Evolutionary conservation across 768 basidiomycete genomes (phyloP).

Genomic region (Hypholoma sublateritium): DNA sequence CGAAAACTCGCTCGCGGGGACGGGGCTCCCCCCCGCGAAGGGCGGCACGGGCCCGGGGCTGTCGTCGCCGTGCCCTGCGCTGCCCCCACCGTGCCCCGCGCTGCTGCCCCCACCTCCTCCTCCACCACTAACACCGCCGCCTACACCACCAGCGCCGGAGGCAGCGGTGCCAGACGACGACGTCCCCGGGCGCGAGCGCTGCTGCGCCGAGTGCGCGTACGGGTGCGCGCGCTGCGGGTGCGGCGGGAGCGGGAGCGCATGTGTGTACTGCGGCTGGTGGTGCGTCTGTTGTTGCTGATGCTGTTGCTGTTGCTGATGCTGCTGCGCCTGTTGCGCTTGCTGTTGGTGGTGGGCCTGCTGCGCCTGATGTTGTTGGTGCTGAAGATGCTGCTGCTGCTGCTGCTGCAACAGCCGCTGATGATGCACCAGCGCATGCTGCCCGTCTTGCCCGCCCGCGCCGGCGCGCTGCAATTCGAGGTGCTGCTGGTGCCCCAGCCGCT

Average conservation of each 20-base stretch:
- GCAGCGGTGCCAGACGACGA: background rate
- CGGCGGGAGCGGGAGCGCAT: background rate
- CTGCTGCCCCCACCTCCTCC: no score
- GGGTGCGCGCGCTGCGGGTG: background rate
- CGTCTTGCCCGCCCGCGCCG: no score
- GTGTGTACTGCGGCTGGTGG: background rate
- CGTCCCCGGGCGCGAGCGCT: background rate
- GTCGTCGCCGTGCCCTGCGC: no score
- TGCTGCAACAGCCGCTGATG: slow-evolving; percentile 4
- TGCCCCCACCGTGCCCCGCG: no score
- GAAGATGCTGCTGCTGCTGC: slow-evolving; percentile 4
- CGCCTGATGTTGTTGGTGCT: background rate
- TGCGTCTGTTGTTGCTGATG: slow-evolving; percentile 6
- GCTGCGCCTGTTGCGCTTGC: slow-evolving; percentile 1
- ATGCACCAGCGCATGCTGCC: slow-evolving; percentile 1
- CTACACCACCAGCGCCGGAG: background rate
- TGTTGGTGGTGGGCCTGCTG: slow-evolving; percentile 4
- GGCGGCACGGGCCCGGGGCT: no score
- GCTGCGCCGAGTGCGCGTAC: background rate
- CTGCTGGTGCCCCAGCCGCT: slow-evolving; percentile 5
- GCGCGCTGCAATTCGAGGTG: no score
- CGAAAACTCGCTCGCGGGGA: no score
- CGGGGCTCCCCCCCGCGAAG: no score
- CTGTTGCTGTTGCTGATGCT: slow-evolving; percentile 9
- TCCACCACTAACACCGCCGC: background rate